Conservation (phyloP, 2,329 filamentous ascomycete genomes). For the Microascus cirrosus region DNA sequence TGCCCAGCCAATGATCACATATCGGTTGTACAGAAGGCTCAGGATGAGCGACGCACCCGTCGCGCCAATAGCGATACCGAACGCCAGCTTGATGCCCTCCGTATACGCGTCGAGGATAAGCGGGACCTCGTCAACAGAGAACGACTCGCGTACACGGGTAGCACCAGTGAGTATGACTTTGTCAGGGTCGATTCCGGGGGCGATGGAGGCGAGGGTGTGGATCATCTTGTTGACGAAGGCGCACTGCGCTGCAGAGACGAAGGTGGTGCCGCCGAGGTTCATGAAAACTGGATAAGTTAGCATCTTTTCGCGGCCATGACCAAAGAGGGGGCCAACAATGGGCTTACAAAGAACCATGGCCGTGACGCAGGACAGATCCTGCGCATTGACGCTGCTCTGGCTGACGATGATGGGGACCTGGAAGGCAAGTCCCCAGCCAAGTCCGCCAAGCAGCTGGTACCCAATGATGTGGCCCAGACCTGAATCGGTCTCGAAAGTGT, state of each 20-base stretch:
- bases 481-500: conserved; percentile 24
- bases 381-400: conserved; percentile 25
- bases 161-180: conserved; percentile 29
- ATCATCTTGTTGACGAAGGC: neutral
- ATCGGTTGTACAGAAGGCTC: neutral
- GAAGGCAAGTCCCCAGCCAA: conserved; percentile 27
- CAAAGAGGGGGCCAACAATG: neutral
- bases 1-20: neutral
- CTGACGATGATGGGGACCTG: conserved; percentile 29
- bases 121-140: conserved; percentile 16
- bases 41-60: conserved; percentile 13
- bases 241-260: conserved; percentile 22
- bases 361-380: conserved; percentile 31
- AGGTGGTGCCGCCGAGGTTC: conserved; percentile 29
- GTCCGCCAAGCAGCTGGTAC: conserved; percentile 29
- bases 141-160: conserved; percentile 42
- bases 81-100: neutral
- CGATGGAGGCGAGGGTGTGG: neutral
- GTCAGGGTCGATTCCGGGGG: neutral
- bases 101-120: neutral
- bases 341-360: conserved; percentile 28
- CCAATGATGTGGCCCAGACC: conserved; percentile 27
- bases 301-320: neutral
- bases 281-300: conserved; percentile 12
- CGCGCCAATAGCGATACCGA: conserved; percentile 9